Percentiles rank a stretch among this genome's conserved stretches.
phyloP scores from a whole-genome alignment of 345 rosid species.

The Citrus sp. region DNA sequence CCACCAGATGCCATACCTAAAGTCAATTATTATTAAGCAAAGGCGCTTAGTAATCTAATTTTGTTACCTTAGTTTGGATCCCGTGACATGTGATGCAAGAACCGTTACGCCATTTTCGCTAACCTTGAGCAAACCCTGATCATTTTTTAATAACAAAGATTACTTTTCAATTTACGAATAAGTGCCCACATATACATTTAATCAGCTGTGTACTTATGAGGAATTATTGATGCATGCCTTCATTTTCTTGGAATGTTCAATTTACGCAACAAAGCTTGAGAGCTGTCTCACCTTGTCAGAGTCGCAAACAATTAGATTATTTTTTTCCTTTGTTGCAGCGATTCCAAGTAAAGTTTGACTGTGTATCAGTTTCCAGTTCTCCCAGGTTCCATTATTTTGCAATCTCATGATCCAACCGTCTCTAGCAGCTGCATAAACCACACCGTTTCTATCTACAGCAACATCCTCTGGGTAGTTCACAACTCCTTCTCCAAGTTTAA shows the following conservation, averaged over 20 bases:
- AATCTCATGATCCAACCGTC: conserved; percentile 56
- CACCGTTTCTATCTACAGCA: conserved; percentile 32
- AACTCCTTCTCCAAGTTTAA: conserved; percentile 43
- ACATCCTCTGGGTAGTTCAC: conserved; percentile 38
- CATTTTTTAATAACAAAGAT: too few species aligned
- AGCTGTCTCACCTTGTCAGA: conserved; percentile 22
- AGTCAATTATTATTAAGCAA: too few species aligned
- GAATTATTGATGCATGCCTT: too few species aligned
- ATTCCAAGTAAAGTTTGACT: conserved; percentile 37
- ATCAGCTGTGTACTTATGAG: too few species aligned
- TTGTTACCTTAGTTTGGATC: conserved; percentile 37
- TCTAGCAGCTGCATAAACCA: conserved; percentile 37
- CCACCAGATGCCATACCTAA: too few species aligned
- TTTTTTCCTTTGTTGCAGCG: conserved; percentile 27
- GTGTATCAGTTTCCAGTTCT: conserved; percentile 37
- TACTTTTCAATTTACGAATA: too few species aligned
- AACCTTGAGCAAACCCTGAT: conserved; percentile 49
- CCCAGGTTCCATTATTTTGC: conserved; percentile 35
- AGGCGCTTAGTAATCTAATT: too few species aligned
- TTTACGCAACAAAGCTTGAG: too few species aligned
- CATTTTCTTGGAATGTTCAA: too few species aligned
- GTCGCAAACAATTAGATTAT: conserved; percentile 37
- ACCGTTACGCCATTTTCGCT: conserved; percentile 32
- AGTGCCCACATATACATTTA: too few species aligned
- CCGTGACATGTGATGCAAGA: conserved; percentile 34